Evolutionary conservation across 305 asterid species (phyloP), one percentile per base, ranked within the genome.

Genomic region (Caryopteris hybrid): DNA sequence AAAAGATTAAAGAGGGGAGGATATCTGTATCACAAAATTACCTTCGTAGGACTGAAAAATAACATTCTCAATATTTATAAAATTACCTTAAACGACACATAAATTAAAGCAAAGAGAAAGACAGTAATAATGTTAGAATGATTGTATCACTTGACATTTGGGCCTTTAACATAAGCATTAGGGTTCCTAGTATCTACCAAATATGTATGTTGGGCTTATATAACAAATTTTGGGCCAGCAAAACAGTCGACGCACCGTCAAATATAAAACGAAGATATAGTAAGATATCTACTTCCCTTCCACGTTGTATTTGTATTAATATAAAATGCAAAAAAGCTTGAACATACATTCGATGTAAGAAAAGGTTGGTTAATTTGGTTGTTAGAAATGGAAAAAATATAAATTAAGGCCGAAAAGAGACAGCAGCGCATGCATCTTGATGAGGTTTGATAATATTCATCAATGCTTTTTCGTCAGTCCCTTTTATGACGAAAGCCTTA

Each of bases 341-440:
- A 17, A 3, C 8, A 21, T 41, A 5, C 18, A 18, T 48, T 59
- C 21, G 10, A 61, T 48, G 5, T 6, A 29, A 17, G 14, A 5
- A 33, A 64, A 23, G 53, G 60, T n/a, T 8, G 31, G 56, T 21
- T 29, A 55, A 25, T 25, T 66, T 58, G 66, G 50, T 58, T 70
- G 68, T 36, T 57, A 12, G 45, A 77, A 73, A 55, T 53, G 21
- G 66, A 43, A 66, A 47, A 29, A 17, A 29, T 50, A 57, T 45
- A 70, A 74, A 72, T 8, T 58, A 66, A 14, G 10, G 1, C 61
- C 18, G 64, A 65, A 68, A 73, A 71, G 74, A 71, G 75, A 63
- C 68, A 63, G 71, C 68, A 47, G 17, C 34, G 70, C 71, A 41
- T 80, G 52, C 78, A 47, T 80, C 60, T 77, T 69, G 75, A 72